Base-by-base conservation (phyloP, 768 basidiomycete species). In the Favolaschia claudopus region DNA sequence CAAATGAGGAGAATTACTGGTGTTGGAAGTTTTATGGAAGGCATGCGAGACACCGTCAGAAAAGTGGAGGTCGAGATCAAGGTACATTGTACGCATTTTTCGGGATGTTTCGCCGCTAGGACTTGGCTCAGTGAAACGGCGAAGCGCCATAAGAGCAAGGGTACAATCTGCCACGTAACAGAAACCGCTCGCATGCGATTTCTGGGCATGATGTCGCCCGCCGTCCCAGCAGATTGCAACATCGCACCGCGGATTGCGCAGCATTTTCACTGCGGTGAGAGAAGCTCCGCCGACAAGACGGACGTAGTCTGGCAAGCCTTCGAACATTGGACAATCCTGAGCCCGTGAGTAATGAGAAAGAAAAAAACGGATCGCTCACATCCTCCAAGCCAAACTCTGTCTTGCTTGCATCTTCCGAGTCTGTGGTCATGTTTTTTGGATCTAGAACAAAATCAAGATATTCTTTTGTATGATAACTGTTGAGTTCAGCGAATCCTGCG, bases 91-190 rank as follows among this genome's bases (percentile, higher is more conserved):
- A 3, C 91, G 84, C 1, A 84, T 79, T 60, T 81, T 83, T 52
- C 74, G 69, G 28, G 58, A 46, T 22, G n/a, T 58, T 20, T 49
- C 32, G 2, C 49, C 36, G 13, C 24, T 57, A 25, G 29, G 32
- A 17, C 7, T 54, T 32, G 52, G 62, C 24, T 17, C 70, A 38
- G n/a, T 67, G 66, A 39, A 63, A 42, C 62, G 44, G 55, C 63
- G 57, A 38, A 97, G 81, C 5, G 83, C 77, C 55, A 96, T 82
- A 56, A 97, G 87, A 1, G 89, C 89, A 1, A 98, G 82, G 10
- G 95, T 84, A 52, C 90, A 88, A 69, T 98, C 96, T 2, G 93
- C 91, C 20, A 98, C 91, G 69, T 97, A 99, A 77, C 96, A 99
- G 74, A 92, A 99, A 0, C 96, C 96, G 4, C 91, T 86, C 1